Evolutionary conservation across 192 early-diverging fungal genomes (phyloP), one percentile per base, ranked within the genome.

Genomic region (Radiomyces spectabilis): DNA sequence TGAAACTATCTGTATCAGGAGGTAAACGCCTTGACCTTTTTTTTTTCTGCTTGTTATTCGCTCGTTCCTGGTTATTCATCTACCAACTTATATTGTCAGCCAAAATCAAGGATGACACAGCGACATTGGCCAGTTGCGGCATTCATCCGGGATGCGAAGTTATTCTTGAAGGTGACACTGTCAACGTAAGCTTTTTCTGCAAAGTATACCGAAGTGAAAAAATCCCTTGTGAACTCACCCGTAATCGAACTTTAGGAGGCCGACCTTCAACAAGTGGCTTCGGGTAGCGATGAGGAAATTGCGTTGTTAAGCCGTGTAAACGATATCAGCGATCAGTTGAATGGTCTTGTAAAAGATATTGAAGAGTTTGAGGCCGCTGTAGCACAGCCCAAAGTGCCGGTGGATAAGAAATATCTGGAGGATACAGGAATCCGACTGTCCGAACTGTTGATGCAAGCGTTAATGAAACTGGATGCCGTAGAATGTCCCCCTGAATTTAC

Each of bases 381-480:
- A 0, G 30, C 27, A 21, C 33, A 2, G 22, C 57, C 63, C 48
- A 74, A 58, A 51, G 67, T 63, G 71, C 66, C 53, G 12, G 49
- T 35, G 3, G 64, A 79, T 38, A 71, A 71, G 42, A 89, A 88
- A 52, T 75, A 81, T 41, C 66, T 91, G 8, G 46, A 80, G 10
- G 86, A 91, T 44, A 57, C 68, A 37, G 85, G 88, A 41, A 69
- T 75, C 32, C 77, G 73, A 46, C 59, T 84, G 27, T 79, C 78
- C 32, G 92, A 94, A 66, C 65, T 77, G 49, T 68, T 94, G 19
- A 75, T 94, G 75, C 90, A 94, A 73, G 66, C 75, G 5, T 58
- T 94, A 43, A 57, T 94, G 8, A 77, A 82, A 25, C 59, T 94
- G 22, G 92, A 94, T 63, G 74, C 79, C 2, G 83, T 92, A 10